Base-by-base conservation (phyloP, 1,139 yeast genomes). In the Sugiyamaella castrensis region DNA sequence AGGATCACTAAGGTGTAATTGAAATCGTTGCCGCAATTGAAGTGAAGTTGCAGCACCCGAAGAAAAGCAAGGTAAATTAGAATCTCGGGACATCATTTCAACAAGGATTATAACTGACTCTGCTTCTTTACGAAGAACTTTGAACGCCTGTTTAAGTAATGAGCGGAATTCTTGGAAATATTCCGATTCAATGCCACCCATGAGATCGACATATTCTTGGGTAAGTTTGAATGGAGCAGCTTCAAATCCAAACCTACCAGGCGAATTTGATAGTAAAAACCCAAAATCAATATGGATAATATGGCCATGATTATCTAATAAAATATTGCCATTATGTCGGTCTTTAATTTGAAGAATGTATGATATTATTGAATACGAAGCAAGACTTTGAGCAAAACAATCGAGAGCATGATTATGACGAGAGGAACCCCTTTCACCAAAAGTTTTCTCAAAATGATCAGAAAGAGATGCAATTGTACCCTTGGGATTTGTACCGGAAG, bases 271-370 rank as follows among this genome's bases (percentile, higher is more conserved):
- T 5, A 92, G 72, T 62, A 92, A 69, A 64, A 89, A 92, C 0
- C 98, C 98, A 71, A 92, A 92, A 69, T 92, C 98, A 58, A 92
- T 92, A 65, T 92, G 98, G 43, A 89, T 83, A 11, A 92, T 84
- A 64, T 92, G 98, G 0, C 98, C 98, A 57, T 91, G 96, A 53
- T 83, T 81, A 64, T 92, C 98, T 13, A 92, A 71, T 86, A 92
- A 84, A 43, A 92, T 91, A 66, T 92, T 92, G 61, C 98, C 98
- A 66, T 92, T 92, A 63, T 92, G 98, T 53, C 98, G 78, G 66
- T 92, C 98, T 61, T 92, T 92, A 48, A 92, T 86, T 67, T 92
- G 98, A 41, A 92, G 72, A 29, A 91, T 70, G 61, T 92, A 92
- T 63, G 96, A 89, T 37, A 92, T 81, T 12, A 92, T 75, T 0